Evolutionary conservation across 2,329 filamentous ascomycete genomes (phyloP), one percentile per base, ranked within the genome.

Genomic region (Shiraia sp.): DNA sequence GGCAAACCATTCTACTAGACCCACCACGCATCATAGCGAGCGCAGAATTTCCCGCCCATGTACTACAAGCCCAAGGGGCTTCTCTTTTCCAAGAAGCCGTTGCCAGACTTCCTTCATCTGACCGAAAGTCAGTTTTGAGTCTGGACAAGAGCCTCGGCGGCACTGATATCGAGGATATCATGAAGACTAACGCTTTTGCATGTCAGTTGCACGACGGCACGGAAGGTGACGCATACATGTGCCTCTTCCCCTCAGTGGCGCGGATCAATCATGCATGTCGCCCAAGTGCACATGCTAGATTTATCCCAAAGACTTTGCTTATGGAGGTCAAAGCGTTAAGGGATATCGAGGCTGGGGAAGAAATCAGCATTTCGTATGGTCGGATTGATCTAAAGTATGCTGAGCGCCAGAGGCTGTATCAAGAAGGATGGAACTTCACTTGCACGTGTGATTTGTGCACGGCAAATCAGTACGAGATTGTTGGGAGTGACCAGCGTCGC

Each of bases 191-290:
- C 30, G 42, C 55, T 1, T 61, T 61, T 37, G 50, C 51, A 3
- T 61, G 57, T 15, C 49, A 48, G 12, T 31, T 57, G n/a, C 26
- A 49, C 9, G 57, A 61, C 24, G 55, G 49, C n/a, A 40, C 39
- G 6, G 37, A 45, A 19, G 53, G 44, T 10, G 53, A 57, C 14
- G 53, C 45, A 4, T 61, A 61, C 34, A 49, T 61, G 36, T 59
- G 57, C 37, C 44, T 61, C 6, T 61, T 58, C 30, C 54, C 57
- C 2, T 42, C 41, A 10, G 52, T 61, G 2, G 45, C 54, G 28
- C 43, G 57, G 2, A 59, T 61, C 35, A 61, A 61, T 14, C 57
- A 61, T 26, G 56, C 55, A 8, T 61, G 57, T 19, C 45, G 40
- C 7, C 54, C 57, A 1, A 61, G 59, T 16, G 50, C 57, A 13